Conservation (phyloP, 371 early-diverging fungal species). For the Mucor indicus region DNA sequence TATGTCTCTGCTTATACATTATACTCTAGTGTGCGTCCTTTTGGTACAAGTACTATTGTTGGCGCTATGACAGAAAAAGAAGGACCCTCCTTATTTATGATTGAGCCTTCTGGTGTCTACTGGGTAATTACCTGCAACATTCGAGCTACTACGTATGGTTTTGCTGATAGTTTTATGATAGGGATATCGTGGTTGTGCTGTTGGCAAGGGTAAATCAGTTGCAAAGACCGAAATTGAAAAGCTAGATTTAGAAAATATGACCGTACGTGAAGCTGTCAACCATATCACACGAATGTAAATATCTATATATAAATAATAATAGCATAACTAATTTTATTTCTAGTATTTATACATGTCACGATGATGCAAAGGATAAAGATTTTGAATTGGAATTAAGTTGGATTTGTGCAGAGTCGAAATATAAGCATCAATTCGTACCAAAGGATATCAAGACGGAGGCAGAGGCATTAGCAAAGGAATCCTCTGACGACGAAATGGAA, state of each 20-base stretch:
- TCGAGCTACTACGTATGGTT: no score
- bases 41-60: constrained; percentile 86
- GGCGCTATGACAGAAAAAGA: constrained; percentile 68
- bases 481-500: constrained; percentile 55
- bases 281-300: constrained; percentile 92
- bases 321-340: not conserved
- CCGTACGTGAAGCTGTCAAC: constrained; percentile 87
- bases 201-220: constrained; percentile 95
- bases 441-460: constrained; percentile 86
- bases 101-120: constrained; percentile 96
- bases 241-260: constrained; percentile 82
- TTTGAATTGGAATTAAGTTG: constrained; percentile 97
- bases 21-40: constrained; percentile 96
- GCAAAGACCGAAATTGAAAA: constrained; percentile 98
- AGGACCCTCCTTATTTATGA: constrained; percentile 85
- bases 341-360: constrained; percentile 92
- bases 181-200: constrained; percentile 94
- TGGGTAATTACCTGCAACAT: constrained; percentile 75
- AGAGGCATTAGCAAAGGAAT: constrained; percentile 77
- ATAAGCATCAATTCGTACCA: constrained; percentile 84
- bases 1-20: constrained; percentile 95
- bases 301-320: not conserved
- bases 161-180: no score
- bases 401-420: constrained; percentile 85
- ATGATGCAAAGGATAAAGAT: constrained; percentile 96